These are phyloP conservation scores for Malus domestica DNA, from an alignment of 306 rosid species.

Conservation along the genomic window ASM211411v1 NC_041802.1:27108501-27109000, in stretches of 20 bases:
- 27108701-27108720: slow-evolving; percentile 20
- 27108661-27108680: background rate
- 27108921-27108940: background rate
- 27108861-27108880: slow-evolving; percentile 16
- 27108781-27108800: background rate
- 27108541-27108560: background rate
- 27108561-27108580: background rate
- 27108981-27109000: slow-evolving; percentile 22
- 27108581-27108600: background rate
- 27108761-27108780: background rate
- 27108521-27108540: background rate
- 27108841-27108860: background rate
- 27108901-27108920: slow-evolving; percentile 22
- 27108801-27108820: slow-evolving; percentile 2
- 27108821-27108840: slow-evolving; percentile 21
- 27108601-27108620: background rate
- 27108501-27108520: background rate
- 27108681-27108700: background rate
- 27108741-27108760: slow-evolving; percentile 5
- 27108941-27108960: slow-evolving; percentile 22
- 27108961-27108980: slow-evolving; percentile 36
- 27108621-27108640: background rate
- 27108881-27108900: slow-evolving; percentile 19
- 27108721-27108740: background rate
- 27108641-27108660: background rate